phyloP scores from a whole-genome alignment of 768 basidiomycete species.

The Leucosporidium creatinivorum region DNA sequence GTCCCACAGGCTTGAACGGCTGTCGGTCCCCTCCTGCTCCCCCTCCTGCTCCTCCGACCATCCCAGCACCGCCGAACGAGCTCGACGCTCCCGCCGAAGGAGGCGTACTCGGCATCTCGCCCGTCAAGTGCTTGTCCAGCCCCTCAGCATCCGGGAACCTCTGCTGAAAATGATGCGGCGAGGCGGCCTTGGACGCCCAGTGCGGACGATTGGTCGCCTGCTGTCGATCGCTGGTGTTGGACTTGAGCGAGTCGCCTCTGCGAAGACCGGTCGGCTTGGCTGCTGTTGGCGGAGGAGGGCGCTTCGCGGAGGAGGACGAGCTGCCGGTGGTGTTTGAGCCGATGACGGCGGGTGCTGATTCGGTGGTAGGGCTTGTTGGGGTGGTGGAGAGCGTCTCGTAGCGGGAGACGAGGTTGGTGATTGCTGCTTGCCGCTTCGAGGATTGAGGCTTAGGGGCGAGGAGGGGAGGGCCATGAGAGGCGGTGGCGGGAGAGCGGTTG shows the following conservation, averaged over 20 bases:
- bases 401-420: conserved; percentile 24
- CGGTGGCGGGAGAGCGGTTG: neutral
- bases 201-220: neutral
- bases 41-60: neutral
- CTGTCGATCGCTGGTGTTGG: neutral
- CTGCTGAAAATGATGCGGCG: neutral
- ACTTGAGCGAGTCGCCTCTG: neutral
- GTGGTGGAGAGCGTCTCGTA: conserved; percentile 8
- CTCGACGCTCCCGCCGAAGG: neutral
- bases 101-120: neutral
- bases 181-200: neutral
- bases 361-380: neutral
- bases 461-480: neutral
- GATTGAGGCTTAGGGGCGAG: conserved; percentile 13
- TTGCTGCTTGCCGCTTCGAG: neutral
- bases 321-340: neutral
- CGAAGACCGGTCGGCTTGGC: neutral
- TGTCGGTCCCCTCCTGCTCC: neutral
- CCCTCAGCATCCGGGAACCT: neutral
- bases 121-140: neutral
- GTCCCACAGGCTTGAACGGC: conserved; percentile 28
- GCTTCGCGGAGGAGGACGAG: neutral
- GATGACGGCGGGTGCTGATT: neutral
- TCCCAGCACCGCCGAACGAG: neutral
- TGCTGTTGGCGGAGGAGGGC: neutral